Percentiles rank a stretch among this genome's conserved stretches.
Evolutionary conservation across 257 asterid genomes (phyloP).

Genomic region (Gynochthodes officinalis): DNA sequence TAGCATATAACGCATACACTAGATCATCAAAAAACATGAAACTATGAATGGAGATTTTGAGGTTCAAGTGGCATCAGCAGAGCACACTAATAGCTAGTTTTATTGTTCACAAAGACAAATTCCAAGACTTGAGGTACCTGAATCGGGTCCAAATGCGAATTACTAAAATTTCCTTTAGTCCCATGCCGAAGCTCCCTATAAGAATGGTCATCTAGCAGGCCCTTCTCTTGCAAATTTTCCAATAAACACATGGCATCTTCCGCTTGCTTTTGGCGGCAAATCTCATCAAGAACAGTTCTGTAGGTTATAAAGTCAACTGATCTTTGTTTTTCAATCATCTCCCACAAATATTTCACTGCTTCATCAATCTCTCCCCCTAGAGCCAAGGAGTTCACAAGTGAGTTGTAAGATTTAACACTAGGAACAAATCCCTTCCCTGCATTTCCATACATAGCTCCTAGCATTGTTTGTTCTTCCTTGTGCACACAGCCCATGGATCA

Average conservation of each 20-base stretch:
- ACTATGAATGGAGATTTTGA: not conserved
- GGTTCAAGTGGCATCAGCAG: not conserved
- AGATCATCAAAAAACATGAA: not conserved
- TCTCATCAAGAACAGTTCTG: conserved; percentile 67
- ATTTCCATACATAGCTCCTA: conserved; percentile 62
- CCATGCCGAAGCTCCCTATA: conserved; percentile 51
- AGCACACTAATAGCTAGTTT: not conserved
- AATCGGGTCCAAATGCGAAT: conserved; percentile 17
- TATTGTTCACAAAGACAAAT: not conserved
- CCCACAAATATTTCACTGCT: conserved; percentile 78
- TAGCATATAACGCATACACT: not conserved
- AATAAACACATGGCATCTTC: conserved; percentile 52
- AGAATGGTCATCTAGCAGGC: conserved; percentile 40
- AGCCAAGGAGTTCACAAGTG: conserved; percentile 76
- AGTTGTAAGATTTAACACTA: conserved; percentile 79
- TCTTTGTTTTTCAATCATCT: conserved; percentile 59
- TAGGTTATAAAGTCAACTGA: conserved; percentile 66
- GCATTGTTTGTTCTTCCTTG: conserved; percentile 87
- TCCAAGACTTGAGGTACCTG: conserved; percentile 24
- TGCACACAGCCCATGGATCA: conserved; percentile 86
- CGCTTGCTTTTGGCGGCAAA: conserved; percentile 47
- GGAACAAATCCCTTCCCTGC: conserved; percentile 76
- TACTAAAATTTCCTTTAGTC: conserved; percentile 42
- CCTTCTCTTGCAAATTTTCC: conserved; percentile 57
- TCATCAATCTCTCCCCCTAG: conserved; percentile 74